Conservation (phyloP, 1,284 basidiomycete species). For the Marasmius fiardii region DNA sequence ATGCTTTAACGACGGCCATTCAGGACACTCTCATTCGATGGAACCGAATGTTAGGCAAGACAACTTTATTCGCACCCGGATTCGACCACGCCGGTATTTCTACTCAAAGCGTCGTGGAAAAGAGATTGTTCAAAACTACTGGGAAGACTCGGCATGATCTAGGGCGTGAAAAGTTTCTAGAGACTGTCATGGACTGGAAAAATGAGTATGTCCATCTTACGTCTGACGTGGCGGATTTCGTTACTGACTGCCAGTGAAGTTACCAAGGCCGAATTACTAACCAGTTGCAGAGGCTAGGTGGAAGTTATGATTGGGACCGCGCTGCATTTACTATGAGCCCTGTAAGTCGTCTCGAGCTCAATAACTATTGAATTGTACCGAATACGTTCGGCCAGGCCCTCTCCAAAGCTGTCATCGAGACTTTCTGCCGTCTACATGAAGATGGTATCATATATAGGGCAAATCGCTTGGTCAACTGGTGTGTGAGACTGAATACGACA, state of each 20-base stretch:
- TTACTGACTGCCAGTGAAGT: constrained; percentile 32
- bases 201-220: constrained; percentile 66
- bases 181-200: constrained; percentile 96
- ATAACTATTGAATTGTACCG: constrained; percentile 4
- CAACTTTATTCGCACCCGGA: constrained; percentile 89
- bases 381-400: constrained; percentile 47
- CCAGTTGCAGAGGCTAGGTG: constrained; percentile 89
- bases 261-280: constrained; percentile 91
- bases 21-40: constrained; percentile 90
- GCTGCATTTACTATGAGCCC: constrained; percentile 97
- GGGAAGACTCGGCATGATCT: constrained; percentile 91
- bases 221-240: background rate
- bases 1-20: constrained; percentile 90
- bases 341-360: constrained; percentile 37
- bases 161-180: constrained; percentile 89
- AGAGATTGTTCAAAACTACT: constrained; percentile 81
- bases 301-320: constrained; percentile 92
- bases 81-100: constrained; percentile 99
- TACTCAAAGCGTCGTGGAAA: constrained; percentile 98
- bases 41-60: constrained; percentile 96
- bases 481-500: constrained; percentile 93
- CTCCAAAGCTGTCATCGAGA: constrained; percentile 88
- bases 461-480: constrained; percentile 99
- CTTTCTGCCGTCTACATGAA: constrained; percentile 90
- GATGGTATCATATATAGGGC: constrained; percentile 95